phyloP scores from a whole-genome alignment of 192 early-diverging fungal species.

The Coemansia umbellata region DNA sequence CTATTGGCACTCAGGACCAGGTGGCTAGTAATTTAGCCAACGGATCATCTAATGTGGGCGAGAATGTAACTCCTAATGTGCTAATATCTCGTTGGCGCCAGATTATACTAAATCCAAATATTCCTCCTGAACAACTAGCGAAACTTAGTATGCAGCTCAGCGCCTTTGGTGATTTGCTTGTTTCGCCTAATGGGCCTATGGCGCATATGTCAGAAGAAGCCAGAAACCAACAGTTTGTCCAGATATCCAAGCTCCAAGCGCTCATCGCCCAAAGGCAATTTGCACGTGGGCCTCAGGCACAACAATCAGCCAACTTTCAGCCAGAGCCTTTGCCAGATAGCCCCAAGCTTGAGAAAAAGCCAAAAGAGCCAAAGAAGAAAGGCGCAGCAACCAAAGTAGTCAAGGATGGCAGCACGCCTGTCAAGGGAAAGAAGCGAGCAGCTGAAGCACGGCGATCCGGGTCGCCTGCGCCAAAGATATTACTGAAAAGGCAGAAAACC shows the following conservation, averaged over 20 bases:
- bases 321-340: conserved; percentile 26
- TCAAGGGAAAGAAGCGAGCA: conserved; percentile 27
- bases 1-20: no score
- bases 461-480: conserved; percentile 22
- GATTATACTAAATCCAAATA: conserved; percentile 39
- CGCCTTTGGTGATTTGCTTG: conserved; percentile 24
- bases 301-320: conserved; percentile 4
- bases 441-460: conserved; percentile 20
- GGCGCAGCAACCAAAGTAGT: not conserved
- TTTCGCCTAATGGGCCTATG: conserved; percentile 7
- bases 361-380: conserved; percentile 20
- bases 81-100: conserved; percentile 38
- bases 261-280: conserved; percentile 46
- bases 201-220: conserved; percentile 27
- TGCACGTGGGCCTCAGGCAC: conserved; percentile 11
- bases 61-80: conserved; percentile 6
- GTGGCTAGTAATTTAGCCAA: no score
- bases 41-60: not conserved
- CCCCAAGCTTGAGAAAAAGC: conserved; percentile 12
- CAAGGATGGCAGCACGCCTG: not conserved
- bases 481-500: conserved; percentile 14
- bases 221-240: conserved; percentile 30
- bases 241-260: conserved; percentile 38
- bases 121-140: conserved; percentile 32
- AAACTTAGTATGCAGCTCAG: conserved; percentile 48